Percentiles rank a stretch among this genome's conserved stretches.
phyloP scores from a whole-genome alignment of 106 monocot species.

The Platanthera guangdongensis region DNA sequence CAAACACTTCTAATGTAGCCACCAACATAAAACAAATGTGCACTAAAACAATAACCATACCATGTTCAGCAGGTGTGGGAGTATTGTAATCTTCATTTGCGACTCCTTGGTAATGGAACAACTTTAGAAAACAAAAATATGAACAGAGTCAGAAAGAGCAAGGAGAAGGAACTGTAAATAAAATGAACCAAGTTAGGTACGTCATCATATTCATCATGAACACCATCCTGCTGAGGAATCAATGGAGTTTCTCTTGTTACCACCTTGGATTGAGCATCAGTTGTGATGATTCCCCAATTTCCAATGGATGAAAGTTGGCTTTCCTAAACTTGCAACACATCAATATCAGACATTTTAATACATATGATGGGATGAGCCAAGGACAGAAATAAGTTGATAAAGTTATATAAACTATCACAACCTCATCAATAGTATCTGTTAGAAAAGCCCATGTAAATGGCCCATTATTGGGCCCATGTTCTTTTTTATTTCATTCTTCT shows the following conservation, averaged over 20 bases:
- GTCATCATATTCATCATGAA: conserved; percentile 73
- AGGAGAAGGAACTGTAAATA: conserved; percentile 3
- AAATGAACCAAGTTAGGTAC: conserved; percentile 23
- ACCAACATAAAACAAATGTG: background rate
- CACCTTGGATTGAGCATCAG: conserved; percentile 3
- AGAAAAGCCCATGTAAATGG: no score
- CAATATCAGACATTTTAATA: conserved; percentile 2
- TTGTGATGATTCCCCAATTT: background rate
- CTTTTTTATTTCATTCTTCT: no score
- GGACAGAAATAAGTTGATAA: background rate
- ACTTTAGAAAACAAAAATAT: conserved; percentile 25
- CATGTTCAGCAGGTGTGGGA: conserved; percentile 49
- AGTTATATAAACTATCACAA: background rate
- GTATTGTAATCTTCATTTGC: conserved; percentile 65
- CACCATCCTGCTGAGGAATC: conserved; percentile 82
- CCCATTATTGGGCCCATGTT: no score
- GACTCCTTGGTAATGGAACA: conserved; percentile 51
- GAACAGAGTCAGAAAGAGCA: conserved; percentile 6
- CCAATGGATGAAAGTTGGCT: conserved; percentile 13
- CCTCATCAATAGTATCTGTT: background rate
- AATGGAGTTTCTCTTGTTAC: conserved; percentile 8
- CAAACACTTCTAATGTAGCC: background rate
- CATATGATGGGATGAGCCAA: background rate
- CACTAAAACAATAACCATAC: conserved; percentile 20
- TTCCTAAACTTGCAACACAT: conserved; percentile 14